Evolutionary conservation across 106 monocot genomes (phyloP), one percentile per base, ranked within the genome.

Genomic region (Triglochin maritima): DNA sequence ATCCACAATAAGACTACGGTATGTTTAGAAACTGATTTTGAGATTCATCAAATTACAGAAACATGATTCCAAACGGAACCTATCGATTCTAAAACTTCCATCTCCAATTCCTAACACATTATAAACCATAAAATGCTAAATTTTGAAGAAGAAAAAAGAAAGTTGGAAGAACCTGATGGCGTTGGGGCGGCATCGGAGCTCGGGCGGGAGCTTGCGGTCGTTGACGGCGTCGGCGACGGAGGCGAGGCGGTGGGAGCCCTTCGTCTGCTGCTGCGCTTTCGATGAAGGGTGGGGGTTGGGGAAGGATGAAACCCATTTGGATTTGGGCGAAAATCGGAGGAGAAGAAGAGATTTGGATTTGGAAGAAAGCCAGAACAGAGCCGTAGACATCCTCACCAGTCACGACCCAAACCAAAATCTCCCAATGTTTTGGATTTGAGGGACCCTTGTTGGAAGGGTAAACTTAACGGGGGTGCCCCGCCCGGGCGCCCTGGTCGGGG

Each of bases 161-260:
- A 44, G 47, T 11, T 5, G 50, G 29, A n/a, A n/a, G 5, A 4
- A 76, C 76, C 76, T 69, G 62, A 76, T 69, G 45, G 76, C 76
- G 54, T 76, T 69, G 46, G 68, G 62, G 17, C 76, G 76, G 5
- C 69, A 68, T 2, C 76, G 68, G 69, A 76, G 69, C 63, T 76
- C 69, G 2, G 69, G 53, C 5, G 76, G 76, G 16, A 76, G 76
- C 56, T 69, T 76, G 50, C 76, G 68, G 13, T 76, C 76, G 52
- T 76, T 76, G 15, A 76, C 47, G 52, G 69, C 76, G 54, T 76
- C 76, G 62, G 51, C 69, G 51, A 69, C 68, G 49, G 76, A 76
- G 3, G 76, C 61, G 47, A 76, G 52, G 47, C 69, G 76, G 69
- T 76, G 54, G 46, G 67, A 13, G 0, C 17, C 10, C 1, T 29